Percentiles rank a stretch among this genome's conserved stretches.
These are phyloP conservation scores for Candolleomyces efflorescens DNA, from an alignment of 768 basidiomycete species.

Conservation along the genomic window DNA sequence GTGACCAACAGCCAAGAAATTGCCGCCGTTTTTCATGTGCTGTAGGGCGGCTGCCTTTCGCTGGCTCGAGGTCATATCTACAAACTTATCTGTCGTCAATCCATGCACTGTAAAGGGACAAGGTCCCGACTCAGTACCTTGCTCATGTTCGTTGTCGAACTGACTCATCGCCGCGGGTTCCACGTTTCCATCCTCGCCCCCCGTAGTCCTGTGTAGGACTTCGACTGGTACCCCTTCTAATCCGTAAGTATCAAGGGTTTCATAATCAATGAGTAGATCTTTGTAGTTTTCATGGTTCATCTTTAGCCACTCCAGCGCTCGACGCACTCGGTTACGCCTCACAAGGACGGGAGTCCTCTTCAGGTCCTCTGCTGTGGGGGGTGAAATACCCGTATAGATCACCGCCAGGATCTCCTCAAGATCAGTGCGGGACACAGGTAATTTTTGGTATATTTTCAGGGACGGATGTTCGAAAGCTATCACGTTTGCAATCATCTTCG, in stretches of 20 bases:
- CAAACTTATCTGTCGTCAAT: slow-evolving; percentile 21
- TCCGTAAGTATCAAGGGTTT: not conserved
- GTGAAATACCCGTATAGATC: not conserved
- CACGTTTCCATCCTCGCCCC: not conserved
- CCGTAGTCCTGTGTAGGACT: not conserved
- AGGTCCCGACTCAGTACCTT: slow-evolving; percentile 14
- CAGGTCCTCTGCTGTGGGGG: not conserved
- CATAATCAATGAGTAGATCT: not conserved
- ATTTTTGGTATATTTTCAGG: slow-evolving; percentile 18
- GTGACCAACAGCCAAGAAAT: slow-evolving; percentile 25
- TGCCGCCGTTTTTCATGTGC: slow-evolving; percentile 21
- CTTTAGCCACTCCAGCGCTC: slow-evolving; percentile 2
- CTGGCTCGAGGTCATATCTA: slow-evolving; percentile 13
- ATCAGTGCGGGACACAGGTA: slow-evolving; percentile 19
- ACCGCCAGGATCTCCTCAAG: slow-evolving; percentile 8
- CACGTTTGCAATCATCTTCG: slow-evolving; percentile 25
- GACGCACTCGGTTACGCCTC: not conserved
- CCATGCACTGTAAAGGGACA: slow-evolving; percentile 37
- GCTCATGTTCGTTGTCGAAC: slow-evolving; percentile 11
- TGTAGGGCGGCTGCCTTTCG: slow-evolving; percentile 19
- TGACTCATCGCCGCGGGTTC: slow-evolving; percentile 17
- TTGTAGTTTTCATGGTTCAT: not conserved
- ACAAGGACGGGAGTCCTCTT: not conserved
- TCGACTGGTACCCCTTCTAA: not conserved
- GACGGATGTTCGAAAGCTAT: slow-evolving; percentile 24